phyloP scores from a whole-genome alignment of 441 rosid species.

The Aleurites moluccanus region DNA sequence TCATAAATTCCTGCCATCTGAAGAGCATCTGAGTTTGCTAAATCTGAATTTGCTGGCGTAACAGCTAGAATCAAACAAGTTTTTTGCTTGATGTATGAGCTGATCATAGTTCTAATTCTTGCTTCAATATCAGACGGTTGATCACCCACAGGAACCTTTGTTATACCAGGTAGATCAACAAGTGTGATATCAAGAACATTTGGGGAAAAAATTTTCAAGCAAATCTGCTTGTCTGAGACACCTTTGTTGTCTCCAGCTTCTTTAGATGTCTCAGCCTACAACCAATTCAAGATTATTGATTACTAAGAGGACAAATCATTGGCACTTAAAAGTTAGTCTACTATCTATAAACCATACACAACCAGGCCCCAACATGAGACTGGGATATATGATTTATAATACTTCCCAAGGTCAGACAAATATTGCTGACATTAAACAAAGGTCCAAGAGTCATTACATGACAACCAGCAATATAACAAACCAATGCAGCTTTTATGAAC shows the following conservation, averaged over 20 bases:
- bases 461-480: not conserved
- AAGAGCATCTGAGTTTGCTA: slow-evolving; percentile 94
- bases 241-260: slow-evolving; percentile 84
- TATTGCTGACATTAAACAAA: not conserved
- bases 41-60: slow-evolving; percentile 85
- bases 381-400: not conserved
- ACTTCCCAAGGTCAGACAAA: not conserved
- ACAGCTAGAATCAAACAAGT: slow-evolving; percentile 86
- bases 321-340: slow-evolving; percentile 1
- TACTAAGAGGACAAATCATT: not conserved
- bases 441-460: not conserved
- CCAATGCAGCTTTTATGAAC: not conserved
- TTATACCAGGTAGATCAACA: slow-evolving; percentile 92
- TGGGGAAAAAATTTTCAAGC: slow-evolving; percentile 83
- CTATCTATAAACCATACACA: not conserved
- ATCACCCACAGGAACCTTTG: slow-evolving; percentile 92
- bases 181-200: slow-evolving; percentile 90
- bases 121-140: slow-evolving; percentile 93
- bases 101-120: slow-evolving; percentile 86
- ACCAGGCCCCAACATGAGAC: not conserved
- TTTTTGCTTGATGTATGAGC: slow-evolving; percentile 82
- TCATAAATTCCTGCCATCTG: slow-evolving; percentile 85
- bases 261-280: slow-evolving; percentile 73
- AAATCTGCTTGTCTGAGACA: slow-evolving; percentile 80
- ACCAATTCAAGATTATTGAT: slow-evolving; percentile 16